A percentile compares a stretch with the other conserved stretches of the same genome.
Conservation (phyloP, 768 basidiomycete genomes). For the Serendipita indica region DNA sequence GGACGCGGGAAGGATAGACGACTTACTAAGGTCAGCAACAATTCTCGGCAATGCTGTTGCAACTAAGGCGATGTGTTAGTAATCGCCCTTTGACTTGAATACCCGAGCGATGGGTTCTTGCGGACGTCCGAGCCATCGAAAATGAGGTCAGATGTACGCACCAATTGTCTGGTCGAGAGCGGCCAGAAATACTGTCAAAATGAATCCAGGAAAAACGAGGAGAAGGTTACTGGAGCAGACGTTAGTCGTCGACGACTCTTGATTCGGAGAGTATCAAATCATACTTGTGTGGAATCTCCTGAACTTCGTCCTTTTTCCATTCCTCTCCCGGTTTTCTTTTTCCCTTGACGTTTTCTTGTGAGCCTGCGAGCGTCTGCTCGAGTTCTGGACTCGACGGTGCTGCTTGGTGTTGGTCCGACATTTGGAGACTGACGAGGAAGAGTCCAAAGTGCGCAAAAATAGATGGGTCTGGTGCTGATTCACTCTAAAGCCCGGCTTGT, state of each 20-base stretch:
- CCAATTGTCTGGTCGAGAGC: constrained; percentile 10
- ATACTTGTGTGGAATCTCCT: constrained; percentile 12
- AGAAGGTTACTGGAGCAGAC: not conserved
- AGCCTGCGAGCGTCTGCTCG: not conserved
- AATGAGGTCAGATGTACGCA: not conserved
- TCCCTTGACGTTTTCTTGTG: not conserved
- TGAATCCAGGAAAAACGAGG: not conserved
- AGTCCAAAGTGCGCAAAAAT: too few relatives aligned
- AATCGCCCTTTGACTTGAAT: too few relatives aligned
- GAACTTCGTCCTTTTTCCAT: constrained; percentile 10
- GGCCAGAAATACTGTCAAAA: constrained; percentile 8
- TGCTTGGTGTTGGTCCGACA: too few relatives aligned
- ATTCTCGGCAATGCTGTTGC: constrained; percentile 15
- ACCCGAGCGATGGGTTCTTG: not conserved
- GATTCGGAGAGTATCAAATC: not conserved
- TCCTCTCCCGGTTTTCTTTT: constrained; percentile 7
- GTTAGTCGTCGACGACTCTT: too few relatives aligned
- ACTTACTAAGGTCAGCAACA: constrained; percentile 7
- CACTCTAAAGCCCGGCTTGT: too few relatives aligned
- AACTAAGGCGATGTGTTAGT: too few relatives aligned
- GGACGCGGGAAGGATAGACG: not conserved
- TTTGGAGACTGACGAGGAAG: too few relatives aligned
- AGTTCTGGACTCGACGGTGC: too few relatives aligned
- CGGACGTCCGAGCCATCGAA: not conserved
- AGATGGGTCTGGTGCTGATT: too few relatives aligned